phyloP scores from a whole-genome alignment of 345 rosid genomes.

The Camelina hispida region DNA sequence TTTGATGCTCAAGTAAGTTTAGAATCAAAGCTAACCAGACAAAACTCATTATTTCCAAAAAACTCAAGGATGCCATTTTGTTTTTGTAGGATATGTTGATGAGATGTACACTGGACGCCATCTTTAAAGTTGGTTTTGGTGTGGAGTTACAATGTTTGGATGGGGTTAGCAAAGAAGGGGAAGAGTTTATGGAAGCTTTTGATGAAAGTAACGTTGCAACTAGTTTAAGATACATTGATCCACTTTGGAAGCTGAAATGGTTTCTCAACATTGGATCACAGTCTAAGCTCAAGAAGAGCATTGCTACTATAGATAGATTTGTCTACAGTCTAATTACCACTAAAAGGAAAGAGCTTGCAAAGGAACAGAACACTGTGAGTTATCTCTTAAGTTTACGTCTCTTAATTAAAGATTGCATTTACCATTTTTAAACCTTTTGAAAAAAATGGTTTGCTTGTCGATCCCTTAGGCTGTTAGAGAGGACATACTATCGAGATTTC shows the following conservation, averaged over 20 bases:
- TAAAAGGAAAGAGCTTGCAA: conserved; percentile 49
- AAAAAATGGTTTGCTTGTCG: background rate
- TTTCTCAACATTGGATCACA: conserved; percentile 60
- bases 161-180: conserved; percentile 57
- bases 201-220: conserved; percentile 64
- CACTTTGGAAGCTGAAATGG: conserved; percentile 72
- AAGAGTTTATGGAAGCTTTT: conserved; percentile 64
- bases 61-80: background rate
- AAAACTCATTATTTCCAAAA: background rate
- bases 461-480: conserved; percentile 54
- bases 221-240: conserved; percentile 63
- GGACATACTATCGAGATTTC: conserved; percentile 71
- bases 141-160: conserved; percentile 64
- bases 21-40: background rate
- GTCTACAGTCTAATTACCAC: conserved; percentile 54
- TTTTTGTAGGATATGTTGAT: conserved; percentile 60
- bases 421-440: background rate
- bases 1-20: conserved; percentile 75
- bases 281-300: conserved; percentile 54
- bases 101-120: conserved; percentile 73
- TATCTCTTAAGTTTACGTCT: background rate
- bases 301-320: conserved; percentile 56
- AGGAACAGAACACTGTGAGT: conserved; percentile 47
- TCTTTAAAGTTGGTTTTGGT: conserved; percentile 84
- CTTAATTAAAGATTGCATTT: background rate